Evolutionary conservation across 345 rosid species (phyloP).

Genomic region (Gossypium anomalum): DNA sequence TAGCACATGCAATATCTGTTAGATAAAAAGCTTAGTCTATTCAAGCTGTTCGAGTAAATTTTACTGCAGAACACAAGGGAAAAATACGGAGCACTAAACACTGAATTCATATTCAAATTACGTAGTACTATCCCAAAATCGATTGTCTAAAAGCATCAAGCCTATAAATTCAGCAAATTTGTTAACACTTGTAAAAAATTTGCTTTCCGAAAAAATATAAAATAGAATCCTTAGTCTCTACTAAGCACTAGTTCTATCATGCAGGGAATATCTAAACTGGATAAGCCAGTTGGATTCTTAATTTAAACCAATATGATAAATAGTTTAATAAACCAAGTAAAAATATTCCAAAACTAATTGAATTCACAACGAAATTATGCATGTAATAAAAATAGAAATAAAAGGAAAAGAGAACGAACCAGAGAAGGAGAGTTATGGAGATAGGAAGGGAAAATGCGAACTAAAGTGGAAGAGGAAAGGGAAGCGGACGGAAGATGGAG

Average conservation of each 20-base stretch:
- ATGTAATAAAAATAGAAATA: neutral
- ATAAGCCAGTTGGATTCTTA: neutral
- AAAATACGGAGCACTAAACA: neutral
- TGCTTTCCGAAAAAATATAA: neutral
- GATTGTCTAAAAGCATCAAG: neutral
- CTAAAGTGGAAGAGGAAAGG: conserved; percentile 14
- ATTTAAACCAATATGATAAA: neutral
- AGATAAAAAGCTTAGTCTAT: neutral
- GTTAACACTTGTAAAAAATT: neutral
- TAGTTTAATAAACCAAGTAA: neutral
- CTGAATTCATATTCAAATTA: neutral
- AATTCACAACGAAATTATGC: neutral
- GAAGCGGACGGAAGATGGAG: conserved; percentile 17
- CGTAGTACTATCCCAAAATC: neutral
- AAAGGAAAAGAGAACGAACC: neutral
- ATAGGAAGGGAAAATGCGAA: conserved; percentile 22
- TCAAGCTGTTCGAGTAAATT: neutral
- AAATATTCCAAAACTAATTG: neutral
- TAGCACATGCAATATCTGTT: neutral
- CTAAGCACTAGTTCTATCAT: neutral
- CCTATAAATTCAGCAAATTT: neutral
- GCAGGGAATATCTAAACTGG: neutral
- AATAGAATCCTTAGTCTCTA: neutral
- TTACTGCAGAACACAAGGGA: neutral
- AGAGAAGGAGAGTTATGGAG: conserved; percentile 1